Base-by-base conservation (phyloP, 257 asterid genomes). In the Handroanthus guayacan region DNA sequence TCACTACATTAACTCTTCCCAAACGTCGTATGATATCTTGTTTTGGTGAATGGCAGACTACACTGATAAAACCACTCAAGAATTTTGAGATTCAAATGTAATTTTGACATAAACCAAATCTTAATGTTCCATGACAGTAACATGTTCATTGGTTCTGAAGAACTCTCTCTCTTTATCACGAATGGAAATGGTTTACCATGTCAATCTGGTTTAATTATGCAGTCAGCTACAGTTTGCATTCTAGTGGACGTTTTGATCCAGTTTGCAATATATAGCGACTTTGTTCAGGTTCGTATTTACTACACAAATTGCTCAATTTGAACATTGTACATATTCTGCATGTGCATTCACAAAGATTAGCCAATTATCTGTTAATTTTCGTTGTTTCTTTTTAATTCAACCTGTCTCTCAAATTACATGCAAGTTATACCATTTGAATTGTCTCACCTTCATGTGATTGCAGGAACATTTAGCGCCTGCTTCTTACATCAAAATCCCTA, bases 391-490 rank as follows among this genome's bases (percentile, higher is more conserved):
- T 12, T 66, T 52, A 68, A n/a, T 36, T 73, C 51, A 7, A 54
- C 47, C 38, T 36, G 55, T 60, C 63, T 5, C 38, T 20, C 54
- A 20, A 36, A 36, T 58, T 18, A 39, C 48, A 34, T 50, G 10
- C 68, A 20, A 52, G 6, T 51, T 38, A 51, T 36, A 38, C 71
- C 68, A 18, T 66, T 74, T 78, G 69, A 64, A 82, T 61, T 31
- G 39, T 76, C 70, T 57, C 68, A 78, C 44, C 75, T 77, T 79
- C 78, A 52, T 82, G 75, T 77, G 43, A 76, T 80, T 88, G 79
- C 94, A 92, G 99, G 92, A 87, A 74, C 91, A 91, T 81, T 74
- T 92, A 60, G 97, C 98, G 10, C 96, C 99, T 37, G 86, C 98
- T 17, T 82, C 82, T 81, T 95, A 88, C 78, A 86, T 95, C 76